These are phyloP conservation scores for Mortierella sp. DNA, from an alignment of 371 early-diverging fungal species.

Conservation along the genomic window DNA sequence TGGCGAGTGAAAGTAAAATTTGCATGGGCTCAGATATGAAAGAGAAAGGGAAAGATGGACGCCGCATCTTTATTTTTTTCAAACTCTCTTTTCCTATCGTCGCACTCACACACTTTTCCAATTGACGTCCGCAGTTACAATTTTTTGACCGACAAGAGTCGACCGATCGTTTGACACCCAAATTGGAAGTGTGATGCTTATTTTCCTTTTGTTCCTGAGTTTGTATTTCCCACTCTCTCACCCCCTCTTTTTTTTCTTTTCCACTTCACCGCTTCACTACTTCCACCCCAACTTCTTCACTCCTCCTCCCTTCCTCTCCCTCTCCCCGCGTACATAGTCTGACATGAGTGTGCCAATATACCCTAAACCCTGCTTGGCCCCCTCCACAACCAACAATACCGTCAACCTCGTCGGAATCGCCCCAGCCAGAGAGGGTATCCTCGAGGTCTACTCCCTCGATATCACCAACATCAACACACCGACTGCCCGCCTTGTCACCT, in stretches of 20 bases:
- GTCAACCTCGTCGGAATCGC: neutral
- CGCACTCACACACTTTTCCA: no score
- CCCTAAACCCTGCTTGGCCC: neutral
- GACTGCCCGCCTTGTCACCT: neutral
- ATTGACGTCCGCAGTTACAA: neutral
- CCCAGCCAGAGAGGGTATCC: neutral
- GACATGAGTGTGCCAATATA: neutral
- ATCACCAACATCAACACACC: neutral
- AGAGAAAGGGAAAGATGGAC: neutral
- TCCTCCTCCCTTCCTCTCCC: neutral
- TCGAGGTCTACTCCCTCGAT: neutral
- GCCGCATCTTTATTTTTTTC: neutral
- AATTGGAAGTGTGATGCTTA: neutral
- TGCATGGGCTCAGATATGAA: neutral
- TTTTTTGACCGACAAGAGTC: neutral
- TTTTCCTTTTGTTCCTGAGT: neutral
- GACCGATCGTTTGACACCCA: neutral
- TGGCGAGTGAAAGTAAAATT: neutral
- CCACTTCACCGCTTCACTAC: neutral
- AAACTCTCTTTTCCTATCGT: neutral
- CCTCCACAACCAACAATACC: neutral
- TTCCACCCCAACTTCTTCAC: no score
- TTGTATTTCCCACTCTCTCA: neutral
- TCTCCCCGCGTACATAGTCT: neutral
- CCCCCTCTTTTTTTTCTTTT: neutral